Percentiles rank a stretch among this genome's conserved stretches.
These are phyloP conservation scores for Curvularia spicifera DNA, from an alignment of 2,329 filamentous ascomycete species.

Conservation along the genomic window DNA sequence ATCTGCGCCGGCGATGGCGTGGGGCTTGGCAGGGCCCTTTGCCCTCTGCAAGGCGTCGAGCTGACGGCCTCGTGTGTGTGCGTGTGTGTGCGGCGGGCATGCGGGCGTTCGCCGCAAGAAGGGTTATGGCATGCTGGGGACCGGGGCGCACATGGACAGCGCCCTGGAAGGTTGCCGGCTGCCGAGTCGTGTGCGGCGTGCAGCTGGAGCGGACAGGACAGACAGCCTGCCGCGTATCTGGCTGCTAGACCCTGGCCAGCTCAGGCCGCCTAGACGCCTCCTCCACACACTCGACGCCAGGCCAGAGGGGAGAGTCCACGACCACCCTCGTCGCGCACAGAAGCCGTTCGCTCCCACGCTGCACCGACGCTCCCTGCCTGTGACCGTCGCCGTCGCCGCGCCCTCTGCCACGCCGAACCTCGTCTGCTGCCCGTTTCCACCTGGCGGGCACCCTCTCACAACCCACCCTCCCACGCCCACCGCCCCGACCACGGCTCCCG, in stretches of 20 bases:
- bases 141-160: too few relatives aligned
- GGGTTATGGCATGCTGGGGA: neutral
- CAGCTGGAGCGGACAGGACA: neutral
- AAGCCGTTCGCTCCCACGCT: conserved; percentile 16
- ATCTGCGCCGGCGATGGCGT: conserved; percentile 20
- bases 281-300: conserved; percentile 17
- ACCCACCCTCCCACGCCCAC: neutral
- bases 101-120: too few relatives aligned
- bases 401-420: conserved; percentile 5
- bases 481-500: conserved; percentile 12
- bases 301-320: conserved; percentile 7
- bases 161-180: neutral
- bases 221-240: conserved; percentile 15
- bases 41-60: conserved; percentile 18
- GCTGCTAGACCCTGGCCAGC: conserved; percentile 11
- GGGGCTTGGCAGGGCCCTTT: conserved; percentile 23
- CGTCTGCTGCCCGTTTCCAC: neutral
- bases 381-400: conserved; percentile 3
- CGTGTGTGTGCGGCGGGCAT: neutral
- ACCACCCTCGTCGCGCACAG: conserved; percentile 16
- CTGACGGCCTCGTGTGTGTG: neutral
- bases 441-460: neutral
- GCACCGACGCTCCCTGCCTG: conserved; percentile 6
- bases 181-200: neutral
- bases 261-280: conserved; percentile 6